Evolutionary conservation across 768 basidiomycete species (phyloP), one percentile per base, ranked within the genome.

Genomic region (Lyophyllum semitale): DNA sequence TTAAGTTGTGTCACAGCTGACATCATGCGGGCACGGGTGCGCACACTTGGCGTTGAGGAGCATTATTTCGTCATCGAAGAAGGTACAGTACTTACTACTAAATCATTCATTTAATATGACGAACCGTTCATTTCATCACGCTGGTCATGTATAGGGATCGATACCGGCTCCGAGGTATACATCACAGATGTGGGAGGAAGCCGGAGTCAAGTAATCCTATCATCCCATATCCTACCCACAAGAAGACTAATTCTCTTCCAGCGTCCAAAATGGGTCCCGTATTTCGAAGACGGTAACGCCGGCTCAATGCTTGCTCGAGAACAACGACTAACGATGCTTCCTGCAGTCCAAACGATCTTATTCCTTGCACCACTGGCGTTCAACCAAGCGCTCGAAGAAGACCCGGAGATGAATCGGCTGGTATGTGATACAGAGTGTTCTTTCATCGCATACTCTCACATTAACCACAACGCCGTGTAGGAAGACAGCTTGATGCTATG

Each of bases 291-390:
- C 64, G 79, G 84, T 81, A 46, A 30, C 68, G 41, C 8, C 50
- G 25, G 20, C 33, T 40, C 35, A n/a, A n/a, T 37, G 1, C 15
- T 32, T 29, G 9, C 20, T 29, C 17, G n/a, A 54, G 17, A 26
- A 30, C 4, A 18, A 25, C 17, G 35, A 12, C 32, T 43, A 12
- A 43, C 17, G 32, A 22, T 30, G 15, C 27, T 33, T 41, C 7
- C 15, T 57, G 7, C 53, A 84, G 87, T 89, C 8, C 81, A 90
- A 68, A 87, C 89, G 0, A 90, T 93, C 61, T 81, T 93, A 33
- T 92, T 93, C 69, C 78, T 93, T n/a, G 91, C 88, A 0, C 90
- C 90, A 0, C 77, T 92, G 1, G 77, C 84, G 0, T 89, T 91
- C 65, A 85, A 92, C 62, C 83, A 88, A 61, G 77, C 80, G 37